Conservation (phyloP, 176 grass and related monocot genomes). For the Paspalum notatum region DNA sequence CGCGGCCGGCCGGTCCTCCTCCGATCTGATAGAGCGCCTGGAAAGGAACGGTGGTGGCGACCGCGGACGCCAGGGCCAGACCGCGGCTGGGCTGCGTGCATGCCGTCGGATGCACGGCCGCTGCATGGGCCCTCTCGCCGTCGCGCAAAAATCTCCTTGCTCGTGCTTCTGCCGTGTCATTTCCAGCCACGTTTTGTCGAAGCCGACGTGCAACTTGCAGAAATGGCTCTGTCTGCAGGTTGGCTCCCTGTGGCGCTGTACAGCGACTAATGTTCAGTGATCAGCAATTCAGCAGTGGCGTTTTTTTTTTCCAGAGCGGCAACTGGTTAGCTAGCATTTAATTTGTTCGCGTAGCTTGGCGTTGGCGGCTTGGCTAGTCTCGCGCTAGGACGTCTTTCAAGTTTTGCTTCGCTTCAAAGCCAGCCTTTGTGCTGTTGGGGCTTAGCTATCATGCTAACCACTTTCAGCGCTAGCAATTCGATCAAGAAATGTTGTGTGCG, state of each 20-base stretch:
- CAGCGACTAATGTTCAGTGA: background rate
- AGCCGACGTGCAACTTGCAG: background rate
- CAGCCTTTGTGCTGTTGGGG: background rate
- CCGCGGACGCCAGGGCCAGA: background rate
- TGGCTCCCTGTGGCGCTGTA: background rate
- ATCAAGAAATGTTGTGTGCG: background rate
- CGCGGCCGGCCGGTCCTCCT: background rate
- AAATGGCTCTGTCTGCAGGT: background rate
- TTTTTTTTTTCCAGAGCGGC: too few relatives aligned
- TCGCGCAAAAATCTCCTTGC: background rate
- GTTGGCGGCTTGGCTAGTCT: background rate
- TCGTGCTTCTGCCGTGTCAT: background rate
- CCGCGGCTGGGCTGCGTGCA: background rate
- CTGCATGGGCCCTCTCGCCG: background rate
- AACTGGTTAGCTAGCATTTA: background rate
- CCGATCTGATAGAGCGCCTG: conserved; percentile 18
- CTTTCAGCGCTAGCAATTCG: background rate
- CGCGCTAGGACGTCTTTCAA: too few relatives aligned
- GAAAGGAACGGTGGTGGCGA: conserved; percentile 1
- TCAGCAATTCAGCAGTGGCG: background rate
- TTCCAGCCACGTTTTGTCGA: conserved; percentile 9
- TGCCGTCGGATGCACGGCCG: conserved; percentile 25
- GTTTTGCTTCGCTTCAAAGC: conserved; percentile 13
- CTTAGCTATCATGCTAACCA: conserved; percentile 18
- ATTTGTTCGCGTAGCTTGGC: background rate